Conservation (phyloP, 2,329 filamentous ascomycete genomes). For the Plenodomus lindquistii region DNA sequence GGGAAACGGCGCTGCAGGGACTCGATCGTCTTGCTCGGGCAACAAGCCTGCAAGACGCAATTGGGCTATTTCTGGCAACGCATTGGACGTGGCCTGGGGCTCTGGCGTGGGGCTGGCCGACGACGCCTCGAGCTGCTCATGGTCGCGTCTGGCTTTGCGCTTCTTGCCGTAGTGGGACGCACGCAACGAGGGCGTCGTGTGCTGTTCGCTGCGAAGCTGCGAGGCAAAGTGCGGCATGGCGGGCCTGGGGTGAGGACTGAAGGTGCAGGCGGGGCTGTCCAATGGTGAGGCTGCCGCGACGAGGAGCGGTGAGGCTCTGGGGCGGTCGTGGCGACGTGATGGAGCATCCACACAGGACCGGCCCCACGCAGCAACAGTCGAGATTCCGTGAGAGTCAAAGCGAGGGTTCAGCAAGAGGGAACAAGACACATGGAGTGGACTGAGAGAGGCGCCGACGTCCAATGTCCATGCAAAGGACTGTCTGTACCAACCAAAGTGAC, state of each 20-base stretch:
- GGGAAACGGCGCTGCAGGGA: constrained; percentile 51
- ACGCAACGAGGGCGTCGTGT: constrained; percentile 38
- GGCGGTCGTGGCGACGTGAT: background rate
- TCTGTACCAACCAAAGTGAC: too few relatives aligned
- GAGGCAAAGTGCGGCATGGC: constrained; percentile 41
- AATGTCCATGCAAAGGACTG: too few relatives aligned
- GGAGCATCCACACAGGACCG: too few relatives aligned
- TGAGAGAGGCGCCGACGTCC: too few relatives aligned
- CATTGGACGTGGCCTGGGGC: constrained; percentile 2
- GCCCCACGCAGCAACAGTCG: too few relatives aligned
- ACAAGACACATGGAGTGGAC: too few relatives aligned
- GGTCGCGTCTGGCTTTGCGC: constrained; percentile 28
- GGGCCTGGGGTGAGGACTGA: too few relatives aligned
- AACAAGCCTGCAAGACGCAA: constrained; percentile 48
- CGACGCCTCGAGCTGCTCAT: constrained; percentile 16
- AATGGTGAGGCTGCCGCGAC: constrained; percentile 4
- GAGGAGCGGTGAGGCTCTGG: constrained; percentile 7
- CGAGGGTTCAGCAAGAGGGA: too few relatives aligned
- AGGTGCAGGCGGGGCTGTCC: background rate
- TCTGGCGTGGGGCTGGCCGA: constrained; percentile 1
- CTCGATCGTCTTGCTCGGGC: constrained; percentile 39
- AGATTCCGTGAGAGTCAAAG: too few relatives aligned
- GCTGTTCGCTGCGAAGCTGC: constrained; percentile 31
- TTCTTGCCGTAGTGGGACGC: constrained; percentile 32
- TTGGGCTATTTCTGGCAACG: constrained; percentile 30